phyloP scores from a whole-genome alignment of 257 asterid genomes.

The Petrea volubilis region DNA sequence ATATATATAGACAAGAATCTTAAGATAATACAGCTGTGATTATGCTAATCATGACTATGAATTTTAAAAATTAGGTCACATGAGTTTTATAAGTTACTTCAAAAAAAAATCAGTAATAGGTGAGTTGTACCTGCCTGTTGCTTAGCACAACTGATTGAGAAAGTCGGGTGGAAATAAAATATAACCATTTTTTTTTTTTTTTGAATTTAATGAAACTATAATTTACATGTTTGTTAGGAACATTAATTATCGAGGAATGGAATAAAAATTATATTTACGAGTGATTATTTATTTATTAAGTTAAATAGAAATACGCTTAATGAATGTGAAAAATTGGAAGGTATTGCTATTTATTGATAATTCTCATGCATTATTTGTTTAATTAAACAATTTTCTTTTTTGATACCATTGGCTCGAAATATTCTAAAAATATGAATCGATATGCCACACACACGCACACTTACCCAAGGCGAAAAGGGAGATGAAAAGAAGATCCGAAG shows the following conservation, averaged over 20 bases:
- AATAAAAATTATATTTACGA: too few species aligned
- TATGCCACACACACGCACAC: too few species aligned
- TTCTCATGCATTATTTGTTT: too few species aligned
- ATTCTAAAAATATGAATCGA: too few species aligned
- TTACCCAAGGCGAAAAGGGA: too few species aligned
- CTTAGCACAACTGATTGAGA: not conserved
- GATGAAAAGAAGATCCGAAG: too few species aligned
- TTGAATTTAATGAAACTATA: not conserved
- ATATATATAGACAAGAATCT: not conserved
- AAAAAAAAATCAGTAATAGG: not conserved
- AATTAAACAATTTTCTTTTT: too few species aligned
- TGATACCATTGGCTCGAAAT: too few species aligned
- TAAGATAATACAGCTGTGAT: constrained; percentile 24
- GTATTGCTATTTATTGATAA: too few species aligned
- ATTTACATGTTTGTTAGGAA: not conserved
- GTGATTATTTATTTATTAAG: too few species aligned
- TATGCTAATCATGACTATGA: constrained; percentile 19
- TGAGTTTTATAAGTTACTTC: not conserved
- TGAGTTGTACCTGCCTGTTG: not conserved
- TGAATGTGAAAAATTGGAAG: too few species aligned
- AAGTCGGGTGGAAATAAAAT: not conserved
- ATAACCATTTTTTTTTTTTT: not conserved
- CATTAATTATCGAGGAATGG: not conserved
- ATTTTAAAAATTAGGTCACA: not conserved
- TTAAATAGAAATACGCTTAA: too few species aligned